These are phyloP conservation scores for Trametes sp. DNA, from an alignment of 1,284 basidiomycete species.

Conservation along the genomic window DNA sequence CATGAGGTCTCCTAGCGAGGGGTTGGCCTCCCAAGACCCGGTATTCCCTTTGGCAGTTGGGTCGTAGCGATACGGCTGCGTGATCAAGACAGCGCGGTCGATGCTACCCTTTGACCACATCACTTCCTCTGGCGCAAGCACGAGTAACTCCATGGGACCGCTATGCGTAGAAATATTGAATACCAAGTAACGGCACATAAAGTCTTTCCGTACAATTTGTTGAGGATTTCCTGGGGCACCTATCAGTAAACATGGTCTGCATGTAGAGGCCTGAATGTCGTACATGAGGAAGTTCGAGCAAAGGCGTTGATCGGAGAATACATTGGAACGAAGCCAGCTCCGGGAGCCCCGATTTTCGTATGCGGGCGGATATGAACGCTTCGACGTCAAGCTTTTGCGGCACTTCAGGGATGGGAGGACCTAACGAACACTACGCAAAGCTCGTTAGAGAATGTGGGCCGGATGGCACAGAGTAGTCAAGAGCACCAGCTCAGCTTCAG, in stretches of 20 bases:
- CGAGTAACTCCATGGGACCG: slow-evolving; percentile 3
- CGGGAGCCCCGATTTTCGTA: not conserved
- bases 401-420: not conserved
- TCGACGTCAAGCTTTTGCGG: not conserved
- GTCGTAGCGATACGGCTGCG: slow-evolving; percentile 5
- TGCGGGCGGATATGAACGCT: not conserved
- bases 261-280: not conserved
- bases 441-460: not conserved
- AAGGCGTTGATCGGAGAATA: not conserved
- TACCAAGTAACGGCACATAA: too few relatives aligned
- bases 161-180: too few relatives aligned
- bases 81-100: slow-evolving; percentile 6
- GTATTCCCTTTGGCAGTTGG: not conserved
- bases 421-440: not conserved
- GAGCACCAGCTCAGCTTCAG: not conserved
- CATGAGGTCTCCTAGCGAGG: not conserved
- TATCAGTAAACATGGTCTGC: not conserved
- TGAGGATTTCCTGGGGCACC: not conserved
- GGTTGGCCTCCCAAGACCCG: slow-evolving; percentile 8
- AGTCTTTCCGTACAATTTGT: not conserved
- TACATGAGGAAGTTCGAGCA: not conserved
- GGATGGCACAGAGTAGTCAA: not conserved
- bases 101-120: slow-evolving; percentile 3
- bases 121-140: slow-evolving; percentile 1
- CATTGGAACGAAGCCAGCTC: not conserved